phyloP scores from a whole-genome alignment of 495 filamentous ascomycete species.

The Tricharina praecox region DNA sequence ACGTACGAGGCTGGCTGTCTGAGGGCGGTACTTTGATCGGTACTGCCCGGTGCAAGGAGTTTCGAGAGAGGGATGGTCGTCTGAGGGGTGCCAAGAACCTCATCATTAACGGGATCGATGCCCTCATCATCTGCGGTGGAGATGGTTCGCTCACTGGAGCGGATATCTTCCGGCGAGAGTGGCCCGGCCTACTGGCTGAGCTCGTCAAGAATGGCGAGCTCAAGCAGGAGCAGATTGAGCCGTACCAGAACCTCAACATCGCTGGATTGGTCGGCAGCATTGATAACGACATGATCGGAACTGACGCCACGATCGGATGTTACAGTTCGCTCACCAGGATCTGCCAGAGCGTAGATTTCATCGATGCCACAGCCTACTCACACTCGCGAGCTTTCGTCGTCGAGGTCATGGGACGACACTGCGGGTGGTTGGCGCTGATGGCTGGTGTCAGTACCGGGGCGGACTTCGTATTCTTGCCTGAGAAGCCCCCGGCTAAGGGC shows the following conservation, averaged over 20 bases:
- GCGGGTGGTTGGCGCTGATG: conserved; percentile 96
- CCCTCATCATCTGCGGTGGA: conserved; percentile 89
- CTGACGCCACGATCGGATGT: conserved; percentile 93
- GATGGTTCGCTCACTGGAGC: conserved; percentile 95
- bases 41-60: conserved; percentile 76
- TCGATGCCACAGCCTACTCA: conserved; percentile 88
- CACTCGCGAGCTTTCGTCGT: conserved; percentile 96
- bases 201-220: conserved; percentile 54
- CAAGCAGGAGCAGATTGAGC: conserved; percentile 46
- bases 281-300: conserved; percentile 94
- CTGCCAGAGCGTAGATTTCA: conserved; percentile 86
- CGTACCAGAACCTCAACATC: conserved; percentile 75
- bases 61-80: conserved; percentile 53
- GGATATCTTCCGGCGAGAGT: conserved; percentile 87
- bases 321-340: conserved; percentile 85
- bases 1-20: conserved; percentile 85
- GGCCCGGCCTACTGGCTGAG: conserved; percentile 72
- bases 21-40: conserved; percentile 95
- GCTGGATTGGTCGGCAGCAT: conserved; percentile 93
- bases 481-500: conserved; percentile 72
- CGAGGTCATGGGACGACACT: conserved; percentile 99
- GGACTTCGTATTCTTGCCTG: conserved; percentile 92
- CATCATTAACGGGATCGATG: conserved; percentile 81
- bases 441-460: conserved; percentile 88
- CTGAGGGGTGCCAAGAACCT: conserved; percentile 81